phyloP scores from a whole-genome alignment of 805 yeast genomes.

The Yamadazyma phyllophila region DNA sequence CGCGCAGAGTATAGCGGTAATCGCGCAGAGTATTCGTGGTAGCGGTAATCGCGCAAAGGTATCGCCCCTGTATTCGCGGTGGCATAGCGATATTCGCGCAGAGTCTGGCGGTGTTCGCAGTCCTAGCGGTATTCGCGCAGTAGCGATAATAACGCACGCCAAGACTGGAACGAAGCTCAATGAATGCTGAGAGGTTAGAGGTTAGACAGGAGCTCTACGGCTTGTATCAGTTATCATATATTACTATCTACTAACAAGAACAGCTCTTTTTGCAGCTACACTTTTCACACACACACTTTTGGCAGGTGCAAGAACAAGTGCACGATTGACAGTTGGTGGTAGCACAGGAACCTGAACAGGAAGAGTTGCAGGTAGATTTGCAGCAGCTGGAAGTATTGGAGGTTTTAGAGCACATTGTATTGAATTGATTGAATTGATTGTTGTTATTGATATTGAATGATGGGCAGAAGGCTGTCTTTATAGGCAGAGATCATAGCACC shows the following conservation, averaged over 20 bases:
- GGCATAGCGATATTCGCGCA: background rate
- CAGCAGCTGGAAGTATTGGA: background rate
- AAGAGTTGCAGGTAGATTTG: background rate
- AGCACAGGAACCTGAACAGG: background rate
- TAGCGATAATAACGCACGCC: background rate
- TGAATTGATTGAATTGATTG: too few relatives aligned
- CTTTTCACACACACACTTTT: background rate
- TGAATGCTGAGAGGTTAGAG: too few relatives aligned
- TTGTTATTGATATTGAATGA: background rate
- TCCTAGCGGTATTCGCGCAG: slow-evolving; percentile 1
- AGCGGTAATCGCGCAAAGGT: background rate
- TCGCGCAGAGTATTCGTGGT: background rate
- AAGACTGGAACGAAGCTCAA: too few relatives aligned
- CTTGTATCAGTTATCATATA: background rate
- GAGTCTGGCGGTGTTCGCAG: too few relatives aligned
- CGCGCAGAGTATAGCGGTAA: too few relatives aligned
- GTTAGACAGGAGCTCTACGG: too few relatives aligned
- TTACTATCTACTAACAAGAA: background rate
- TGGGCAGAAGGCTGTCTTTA: background rate
- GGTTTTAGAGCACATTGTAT: slow-evolving; percentile 1
- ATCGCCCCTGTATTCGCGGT: too few relatives aligned
- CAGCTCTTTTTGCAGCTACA: slow-evolving; percentile 1
- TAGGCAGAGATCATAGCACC: background rate
- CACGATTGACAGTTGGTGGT: background rate
- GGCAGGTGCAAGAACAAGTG: background rate